Percentiles rank a stretch among this genome's conserved stretches.
Evolutionary conservation across 495 filamentous ascomycete species (phyloP).

Genomic region (Neurospora sp.): DNA sequence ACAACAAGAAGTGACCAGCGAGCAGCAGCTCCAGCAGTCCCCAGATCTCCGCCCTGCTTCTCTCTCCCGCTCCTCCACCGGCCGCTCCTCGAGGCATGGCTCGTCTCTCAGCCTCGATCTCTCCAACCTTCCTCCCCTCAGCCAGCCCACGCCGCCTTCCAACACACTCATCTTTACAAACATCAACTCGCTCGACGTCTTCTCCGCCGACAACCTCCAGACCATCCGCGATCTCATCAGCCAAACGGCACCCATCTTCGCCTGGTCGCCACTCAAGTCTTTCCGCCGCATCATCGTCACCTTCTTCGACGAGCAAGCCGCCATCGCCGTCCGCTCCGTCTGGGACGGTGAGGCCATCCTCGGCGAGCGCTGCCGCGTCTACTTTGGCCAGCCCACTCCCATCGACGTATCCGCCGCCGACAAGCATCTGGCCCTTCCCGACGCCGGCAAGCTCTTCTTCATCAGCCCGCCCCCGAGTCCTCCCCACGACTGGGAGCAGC

Average conservation of each 20-base stretch:
- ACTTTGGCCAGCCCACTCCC: slow-evolving; percentile 77
- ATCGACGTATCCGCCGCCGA: slow-evolving; percentile 34
- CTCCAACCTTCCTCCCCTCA: slow-evolving; percentile 64
- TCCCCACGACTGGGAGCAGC: slow-evolving; percentile 87
- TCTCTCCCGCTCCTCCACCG: slow-evolving; percentile 21
- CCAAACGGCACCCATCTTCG: slow-evolving; percentile 60
- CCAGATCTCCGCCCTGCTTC: slow-evolving; percentile 18
- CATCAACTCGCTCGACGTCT: slow-evolving; percentile 66
- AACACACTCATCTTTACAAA: slow-evolving; percentile 95
- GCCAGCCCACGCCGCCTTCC: slow-evolving; percentile 70
- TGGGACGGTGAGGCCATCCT: slow-evolving; percentile 64
- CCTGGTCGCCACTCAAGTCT: slow-evolving; percentile 85
- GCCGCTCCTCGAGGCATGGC: slow-evolving; percentile 26
- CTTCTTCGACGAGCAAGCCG: slow-evolving; percentile 63
- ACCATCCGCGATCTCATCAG: slow-evolving; percentile 65
- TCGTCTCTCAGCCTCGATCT: slow-evolving; percentile 71
- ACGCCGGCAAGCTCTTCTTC: slow-evolving; percentile 88
- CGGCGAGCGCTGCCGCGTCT: slow-evolving; percentile 63
- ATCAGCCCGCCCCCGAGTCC: slow-evolving; percentile 88
- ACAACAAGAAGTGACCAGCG: background rate
- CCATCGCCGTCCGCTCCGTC: slow-evolving; percentile 58
- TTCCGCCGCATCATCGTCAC: slow-evolving; percentile 87
- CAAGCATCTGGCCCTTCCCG: slow-evolving; percentile 70
- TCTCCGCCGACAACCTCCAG: slow-evolving; percentile 64
- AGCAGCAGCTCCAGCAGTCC: background rate